Base-by-base conservation (phyloP, 2,329 filamentous ascomycete genomes). In the Microdochium nivale region DNA sequence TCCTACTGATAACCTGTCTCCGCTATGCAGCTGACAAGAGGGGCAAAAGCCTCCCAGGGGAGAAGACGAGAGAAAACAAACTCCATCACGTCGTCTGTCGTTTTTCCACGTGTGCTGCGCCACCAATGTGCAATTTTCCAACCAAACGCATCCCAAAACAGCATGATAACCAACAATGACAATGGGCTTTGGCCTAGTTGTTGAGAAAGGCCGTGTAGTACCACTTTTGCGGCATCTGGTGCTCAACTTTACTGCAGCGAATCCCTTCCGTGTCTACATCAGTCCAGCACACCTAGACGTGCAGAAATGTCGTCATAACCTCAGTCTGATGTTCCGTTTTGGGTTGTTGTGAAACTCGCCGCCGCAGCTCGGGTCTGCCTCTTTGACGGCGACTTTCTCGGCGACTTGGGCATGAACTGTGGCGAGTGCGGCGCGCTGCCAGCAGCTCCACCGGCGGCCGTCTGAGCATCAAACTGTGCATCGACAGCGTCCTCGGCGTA, bases 401-500 rank as follows among this genome's bases (percentile, higher is more conserved):
- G 40, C 19, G 40, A 44, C 40, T 44, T 44, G 40, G 40, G 40
- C 16, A 44, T 19, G 10, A 23, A 13, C 19, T 44, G n/a, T 11
- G 40, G 40, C 21, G 40, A 44, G n/a, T 23, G 40, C 40, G 40
- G 40, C 9, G 40, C 19, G n/a, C n/a, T 44, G n/a, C 19, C 21
- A 23, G 13, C 46, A 25, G 49, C 51, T 11, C 59, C 61, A 44
- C 57, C 55, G 5, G 55, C 56, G 25, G 56, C 59, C 1, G 63
- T 63, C 19, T 56, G 52, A 27, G 56, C 58, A 46, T 65, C 63
- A 47, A 57, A 61, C 40, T 64, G 55, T 25, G 59, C 55, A 35
- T 63, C 55, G 23, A 66, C 61, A 3, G 61, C 59, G 19, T 62
- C 54, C 52, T 63, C 62, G 40, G 63, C 62, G 27, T 58, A 58